Conservation (phyloP, 176 grass and related monocot genomes). For the Lolium multiflorum region DNA sequence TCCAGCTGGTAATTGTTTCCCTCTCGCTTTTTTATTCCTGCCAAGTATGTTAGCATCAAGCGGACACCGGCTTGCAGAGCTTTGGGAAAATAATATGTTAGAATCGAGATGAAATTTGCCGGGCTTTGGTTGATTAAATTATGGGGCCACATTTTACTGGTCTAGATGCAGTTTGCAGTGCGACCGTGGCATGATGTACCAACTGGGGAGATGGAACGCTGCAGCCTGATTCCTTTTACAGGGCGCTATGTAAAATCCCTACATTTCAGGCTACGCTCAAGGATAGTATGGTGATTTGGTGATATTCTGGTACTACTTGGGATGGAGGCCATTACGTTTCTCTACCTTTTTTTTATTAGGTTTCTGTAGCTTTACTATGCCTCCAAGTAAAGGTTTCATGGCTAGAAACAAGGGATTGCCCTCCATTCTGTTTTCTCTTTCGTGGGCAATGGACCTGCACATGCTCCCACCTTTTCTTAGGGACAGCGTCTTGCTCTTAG, state of each 20-base stretch:
- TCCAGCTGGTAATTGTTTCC: no score
- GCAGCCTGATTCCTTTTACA: background rate
- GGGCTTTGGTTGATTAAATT: no score
- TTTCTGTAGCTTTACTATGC: background rate
- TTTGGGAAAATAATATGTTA: no score
- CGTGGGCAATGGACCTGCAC: background rate
- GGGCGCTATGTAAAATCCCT: background rate
- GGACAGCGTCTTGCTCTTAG: conserved; percentile 11
- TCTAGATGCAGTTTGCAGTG: background rate
- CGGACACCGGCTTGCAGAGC: no score
- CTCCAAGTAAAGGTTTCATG: conserved; percentile 45
- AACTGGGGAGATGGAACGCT: background rate
- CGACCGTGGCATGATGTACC: no score
- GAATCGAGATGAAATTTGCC: no score
- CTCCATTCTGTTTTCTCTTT: conserved; percentile 5
- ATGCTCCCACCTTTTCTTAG: conserved; percentile 28
- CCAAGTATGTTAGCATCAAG: no score
- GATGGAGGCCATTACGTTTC: background rate
- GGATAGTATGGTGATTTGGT: background rate
- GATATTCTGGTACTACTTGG: background rate
- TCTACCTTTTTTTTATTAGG: background rate
- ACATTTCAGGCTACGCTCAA: background rate
- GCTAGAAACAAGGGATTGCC: conserved; percentile 6
- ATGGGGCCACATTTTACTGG: background rate
- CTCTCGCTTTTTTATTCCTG: no score